Base-by-base conservation (phyloP, 2,329 filamentous ascomycete genomes). In the Alternaria postmessia region DNA sequence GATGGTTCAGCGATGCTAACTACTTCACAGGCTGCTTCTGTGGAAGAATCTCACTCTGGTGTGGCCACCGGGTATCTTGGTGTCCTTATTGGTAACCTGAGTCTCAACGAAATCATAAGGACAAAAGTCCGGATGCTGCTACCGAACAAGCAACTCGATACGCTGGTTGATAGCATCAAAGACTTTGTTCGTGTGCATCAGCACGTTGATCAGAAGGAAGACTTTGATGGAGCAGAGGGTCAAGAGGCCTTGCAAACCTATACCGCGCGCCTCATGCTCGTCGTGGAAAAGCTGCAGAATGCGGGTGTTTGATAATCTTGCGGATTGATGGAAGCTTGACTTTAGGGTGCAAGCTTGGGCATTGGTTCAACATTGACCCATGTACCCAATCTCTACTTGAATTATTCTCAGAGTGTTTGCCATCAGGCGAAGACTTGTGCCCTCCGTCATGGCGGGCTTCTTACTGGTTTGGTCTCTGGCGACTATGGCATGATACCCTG, bases 1-100 rank as follows among this genome's bases (percentile, higher is more conserved):
- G 16, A 16, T 49, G 38, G 3, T 46, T 34, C n/a, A 28, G 47
- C 18, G 44, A 48, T n/a, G 43, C 66, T 72, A 58, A 75, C 62
- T 7, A 47, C 9, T 9, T 7, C 18, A 14, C 55, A 86, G 83
- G 85, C 84, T 56, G 77, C 83, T 63, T 85, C 84, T 6, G 79
- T 86, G 59, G 79, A 92, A 71, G 92, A 94, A 73, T 89, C 89
- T 26, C 89, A 91, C 61, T 85, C 91, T 51, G 93, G 94, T 67
- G 93, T 98, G 28, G 89, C 91, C 1, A 88, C 94, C 75, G 94
- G 93, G 16, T 97, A 97, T 75, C 83, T 97, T 24, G 89, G 93
- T 0, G 89, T 97, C 14, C 83, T 97, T 6, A 84, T 98, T 3
- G 92, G 93, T 18, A 95, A 93, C 66, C 81, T 97, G 24, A 93